Evolutionary conservation across 306 rosid genomes (phyloP), one percentile per base, ranked within the genome.

Genomic region (Citrullus amarus): DNA sequence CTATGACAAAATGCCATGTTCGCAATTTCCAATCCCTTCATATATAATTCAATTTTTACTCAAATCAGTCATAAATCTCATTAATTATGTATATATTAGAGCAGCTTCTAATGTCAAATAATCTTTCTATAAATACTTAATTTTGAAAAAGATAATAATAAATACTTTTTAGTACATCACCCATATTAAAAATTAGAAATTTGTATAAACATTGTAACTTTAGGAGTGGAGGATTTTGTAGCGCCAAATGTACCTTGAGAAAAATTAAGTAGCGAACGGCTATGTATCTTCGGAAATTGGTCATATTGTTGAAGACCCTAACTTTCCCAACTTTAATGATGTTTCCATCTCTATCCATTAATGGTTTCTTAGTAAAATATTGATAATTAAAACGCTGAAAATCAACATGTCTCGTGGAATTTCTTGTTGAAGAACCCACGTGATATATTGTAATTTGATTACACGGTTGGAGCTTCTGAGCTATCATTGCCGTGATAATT

Each of bases 231-330:
- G 54, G 1, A 48, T 48, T 48, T 25, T 12, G 17, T 48, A 48
- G 5, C 4, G 28, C 28, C 28, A 25, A 16, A 79, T 46, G 4
- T 72, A 92, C 98, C 97, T 93, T 86, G 6, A 93, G 56, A 6
- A 76, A 86, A 53, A 90, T 75, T 22, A 89, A 71, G 84, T 93
- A 93, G 16, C 90, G 98, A 84, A 93, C 2, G 76, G 81, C 74
- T 77, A 93, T 86, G 80, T 91, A 91, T 90, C 92, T 88, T 13
- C 13, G 87, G 61, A 93, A 93, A 84, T 88, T 91, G 25, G 79
- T 79, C 96, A 93, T 93, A 87, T 80, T 72, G 7, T 48, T 43
- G 80, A 91, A 69, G 1, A 93, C 13, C 0, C 80, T 61, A 50
- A 83, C 66, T 65, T 74, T 89, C 69, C 79, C 75, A 82, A 93